Evolutionary conservation across 2,329 filamentous ascomycete species (phyloP), one percentile per base, ranked within the genome.

Genomic region (Arthroderma sp.): DNA sequence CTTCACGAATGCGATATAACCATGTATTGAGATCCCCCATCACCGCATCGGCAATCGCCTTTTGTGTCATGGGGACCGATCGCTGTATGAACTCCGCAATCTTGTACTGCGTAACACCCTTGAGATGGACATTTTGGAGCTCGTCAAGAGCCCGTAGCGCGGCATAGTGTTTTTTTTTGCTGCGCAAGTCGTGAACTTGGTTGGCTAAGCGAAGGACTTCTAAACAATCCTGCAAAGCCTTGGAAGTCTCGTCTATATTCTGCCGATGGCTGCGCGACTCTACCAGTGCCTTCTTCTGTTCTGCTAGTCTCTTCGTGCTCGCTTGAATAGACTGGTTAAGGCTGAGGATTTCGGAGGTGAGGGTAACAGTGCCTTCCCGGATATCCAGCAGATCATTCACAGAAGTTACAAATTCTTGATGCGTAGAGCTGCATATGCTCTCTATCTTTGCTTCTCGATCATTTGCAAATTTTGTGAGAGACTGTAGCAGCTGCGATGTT

Each of bases 11-110:
- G 22, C 85, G 81, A 57, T 83, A 98, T 6, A 98, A 72, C 91
- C 91, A 98, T 0, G 87, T 95, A 59, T 96, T 96, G 45, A 98
- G 67, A 63, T 98, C 91, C 2, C 78, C 83, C 86, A 96, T 96
- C 53, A 98, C 91, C 9, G 88, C 87, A 64, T 96, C 89, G 3
- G 89, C 89, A 46, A 98, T 95, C 42, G 85, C 80, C 57, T 85
- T 87, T 57, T 94, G 87, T 1, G 87, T 95, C 3, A 85, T 80
- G 1, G 91, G 91, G 30, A 96, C 89, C 0, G 89, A 96, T 54
- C 86, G 87, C 61, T 95, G 89, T 52, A 98, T 96, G 69, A 94
- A 78, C 58, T 93, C 86, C 30, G 91, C 91, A 51, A 98, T 81
- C 57, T 88, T 89, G 64, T 95, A 93, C 52, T 95, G 86, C 1